phyloP scores from a whole-genome alignment of 225 moss, liverwort and hornwort species.

The Marchantia polymorpha region DNA sequence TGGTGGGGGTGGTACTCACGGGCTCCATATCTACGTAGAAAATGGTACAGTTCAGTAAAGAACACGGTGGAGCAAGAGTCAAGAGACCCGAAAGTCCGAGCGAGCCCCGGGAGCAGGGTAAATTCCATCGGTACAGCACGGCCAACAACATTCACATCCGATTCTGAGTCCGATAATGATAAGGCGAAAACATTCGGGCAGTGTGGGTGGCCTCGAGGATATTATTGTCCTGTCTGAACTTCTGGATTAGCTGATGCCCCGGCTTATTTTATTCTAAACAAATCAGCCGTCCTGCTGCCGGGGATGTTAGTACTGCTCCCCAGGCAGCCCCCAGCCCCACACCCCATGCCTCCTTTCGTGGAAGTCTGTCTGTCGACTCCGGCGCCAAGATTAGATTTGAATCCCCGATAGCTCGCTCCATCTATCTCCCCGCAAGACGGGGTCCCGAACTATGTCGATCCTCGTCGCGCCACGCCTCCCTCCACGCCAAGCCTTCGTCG shows the following conservation, averaged over 20 bases:
- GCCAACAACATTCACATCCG: background rate
- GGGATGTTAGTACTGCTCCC: background rate
- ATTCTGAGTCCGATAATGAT: background rate
- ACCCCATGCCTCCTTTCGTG: background rate
- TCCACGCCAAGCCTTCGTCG: no score
- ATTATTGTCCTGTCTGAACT: background rate
- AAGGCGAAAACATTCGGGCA: background rate
- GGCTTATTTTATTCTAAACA: background rate
- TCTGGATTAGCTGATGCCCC: background rate
- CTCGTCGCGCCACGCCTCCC: background rate
- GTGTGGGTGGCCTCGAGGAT: background rate
- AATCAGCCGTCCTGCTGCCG: background rate
- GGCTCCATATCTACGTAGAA: background rate
- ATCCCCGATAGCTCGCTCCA: background rate
- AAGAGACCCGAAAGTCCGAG: background rate
- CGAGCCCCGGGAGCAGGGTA: background rate
- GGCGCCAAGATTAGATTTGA: background rate
- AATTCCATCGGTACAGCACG: background rate
- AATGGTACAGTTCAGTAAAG: background rate
- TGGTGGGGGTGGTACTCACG: background rate
- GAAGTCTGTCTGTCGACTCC: background rate
- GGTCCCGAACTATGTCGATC: background rate
- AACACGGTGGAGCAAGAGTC: background rate
- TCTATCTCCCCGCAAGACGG: background rate
- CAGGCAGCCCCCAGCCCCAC: no score